These are phyloP conservation scores for Tilletia caries DNA, from an alignment of 1,284 basidiomycete species.

Conservation along the genomic window DNA sequence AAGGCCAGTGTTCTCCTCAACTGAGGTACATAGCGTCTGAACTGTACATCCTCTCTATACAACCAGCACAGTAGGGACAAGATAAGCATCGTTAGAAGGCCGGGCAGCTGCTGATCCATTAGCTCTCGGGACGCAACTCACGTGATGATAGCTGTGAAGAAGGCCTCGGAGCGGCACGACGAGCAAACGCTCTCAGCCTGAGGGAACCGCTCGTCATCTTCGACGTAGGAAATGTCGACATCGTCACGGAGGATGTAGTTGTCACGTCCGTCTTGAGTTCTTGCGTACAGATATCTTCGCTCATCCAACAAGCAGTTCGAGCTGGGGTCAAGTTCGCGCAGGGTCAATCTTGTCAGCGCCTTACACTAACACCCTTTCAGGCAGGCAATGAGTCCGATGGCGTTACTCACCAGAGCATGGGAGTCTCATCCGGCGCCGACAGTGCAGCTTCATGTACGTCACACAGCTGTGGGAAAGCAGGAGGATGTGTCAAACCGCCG, in stretches of 20 bases:
- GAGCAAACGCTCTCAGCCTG: slow-evolving; percentile 7
- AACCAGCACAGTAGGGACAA: neutral
- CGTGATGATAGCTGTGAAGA: neutral
- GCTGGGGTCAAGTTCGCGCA: neutral
- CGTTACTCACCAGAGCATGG: slow-evolving; percentile 2
- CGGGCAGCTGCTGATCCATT: too few relatives aligned
- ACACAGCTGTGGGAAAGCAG: neutral
- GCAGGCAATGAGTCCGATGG: neutral
- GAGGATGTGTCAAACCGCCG: neutral
- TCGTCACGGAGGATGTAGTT: neutral
- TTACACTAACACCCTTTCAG: neutral
- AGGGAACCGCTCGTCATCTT: slow-evolving; percentile 7
- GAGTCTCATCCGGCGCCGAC: neutral
- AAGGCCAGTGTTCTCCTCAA: neutral
- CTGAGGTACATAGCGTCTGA: neutral
- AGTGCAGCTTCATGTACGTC: neutral
- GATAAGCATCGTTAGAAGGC: neutral
- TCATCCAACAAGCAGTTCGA: slow-evolving; percentile 10
- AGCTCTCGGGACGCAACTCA: too few relatives aligned
- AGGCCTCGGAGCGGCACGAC: neutral
- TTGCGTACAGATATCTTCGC: neutral
- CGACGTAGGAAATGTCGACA: slow-evolving; percentile 9
- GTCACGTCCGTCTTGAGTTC: neutral
- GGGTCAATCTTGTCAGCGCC: neutral
- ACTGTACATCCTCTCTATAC: neutral